Evolutionary conservation across 768 basidiomycete species (phyloP), one percentile per base, ranked within the genome.

Genomic region (Pisolithus tinctorius): DNA sequence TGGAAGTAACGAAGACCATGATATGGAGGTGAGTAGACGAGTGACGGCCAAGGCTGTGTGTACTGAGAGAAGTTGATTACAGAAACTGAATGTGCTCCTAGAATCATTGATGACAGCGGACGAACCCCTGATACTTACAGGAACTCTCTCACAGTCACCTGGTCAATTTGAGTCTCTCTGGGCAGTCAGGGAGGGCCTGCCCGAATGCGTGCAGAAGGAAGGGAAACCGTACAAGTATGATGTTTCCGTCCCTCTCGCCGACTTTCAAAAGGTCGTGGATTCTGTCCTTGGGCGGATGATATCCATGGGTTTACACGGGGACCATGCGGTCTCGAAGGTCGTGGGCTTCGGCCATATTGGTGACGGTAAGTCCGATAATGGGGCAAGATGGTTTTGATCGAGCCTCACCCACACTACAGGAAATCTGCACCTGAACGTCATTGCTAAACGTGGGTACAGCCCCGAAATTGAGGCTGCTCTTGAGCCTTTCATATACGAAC

Each of bases 151-250:
- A 1, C 93, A 97, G 61, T 88, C 86, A 27, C 86, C 91, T 20
- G 80, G 86, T 0, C 95, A 99, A 64, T 91, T 94, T 61, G 79
- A 84, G 1, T 85, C 88, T 0, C 69, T 99, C 1, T 98, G 96
- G 96, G 82, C 84, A 0, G 74, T 97, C 17, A 86, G 95, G 26
- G 96, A 99, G 70, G 84, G 88, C 14, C 77, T 98, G 25, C 82
- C 96, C 2, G 96, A 99, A 67, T 89, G 93, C 4, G 80, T 88
- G 4, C 88, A 88, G 37, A 97, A 97, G 64, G 84, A 91, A 65
- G 96, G 96, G 40, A 93, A 92, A 59, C 83, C 86, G 6, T 98
- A 97, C 75, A 99, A 99, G 71, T 99, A 98, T 63, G 93, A 96
- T 61, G 80, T 99, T 42, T 93, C 90, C 10, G 81, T 98, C 13